A percentile compares a stretch with the other conserved stretches of the same genome.
phyloP scores from a whole-genome alignment of 2,329 filamentous ascomycete genomes.

The Botrytis hyacinthi region DNA sequence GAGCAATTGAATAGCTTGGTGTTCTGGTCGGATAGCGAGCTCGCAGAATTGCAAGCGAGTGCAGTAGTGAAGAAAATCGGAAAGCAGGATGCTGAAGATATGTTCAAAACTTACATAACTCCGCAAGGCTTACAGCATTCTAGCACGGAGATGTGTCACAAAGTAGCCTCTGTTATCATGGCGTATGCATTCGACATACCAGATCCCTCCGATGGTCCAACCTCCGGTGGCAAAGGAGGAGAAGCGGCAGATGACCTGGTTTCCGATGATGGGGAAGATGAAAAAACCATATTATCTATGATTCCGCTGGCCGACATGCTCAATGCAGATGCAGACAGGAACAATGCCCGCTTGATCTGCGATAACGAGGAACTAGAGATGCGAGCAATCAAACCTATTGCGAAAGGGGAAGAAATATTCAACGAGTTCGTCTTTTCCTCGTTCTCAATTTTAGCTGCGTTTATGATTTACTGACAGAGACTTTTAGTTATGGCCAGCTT shows the following conservation, averaged over 20 bases:
- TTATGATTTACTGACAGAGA: constrained; percentile 1
- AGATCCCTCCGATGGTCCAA: constrained; percentile 30
- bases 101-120: constrained; percentile 53
- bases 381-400: constrained; percentile 58
- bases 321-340: constrained; percentile 65
- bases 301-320: constrained; percentile 70
- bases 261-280: constrained; percentile 48
- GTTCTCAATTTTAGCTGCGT: background rate
- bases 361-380: constrained; percentile 52
- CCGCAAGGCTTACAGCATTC: constrained; percentile 49
- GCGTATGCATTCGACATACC: constrained; percentile 68
- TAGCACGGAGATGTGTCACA: constrained; percentile 52
- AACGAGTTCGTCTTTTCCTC: constrained; percentile 49
- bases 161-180: constrained; percentile 68
- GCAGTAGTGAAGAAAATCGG: constrained; percentile 65
- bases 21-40: constrained; percentile 63
- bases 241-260: constrained; percentile 49
- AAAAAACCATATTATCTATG: constrained; percentile 56
- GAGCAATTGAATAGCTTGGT: constrained; percentile 63
- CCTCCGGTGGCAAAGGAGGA: constrained; percentile 48
- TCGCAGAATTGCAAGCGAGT: constrained; percentile 61
- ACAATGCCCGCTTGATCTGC: constrained; percentile 52
- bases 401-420: constrained; percentile 60
- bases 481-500: constrained; percentile 56
- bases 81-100: constrained; percentile 55